Conservation (phyloP, 805 yeast species). For the Cyberlindnera mississippiensis region DNA sequence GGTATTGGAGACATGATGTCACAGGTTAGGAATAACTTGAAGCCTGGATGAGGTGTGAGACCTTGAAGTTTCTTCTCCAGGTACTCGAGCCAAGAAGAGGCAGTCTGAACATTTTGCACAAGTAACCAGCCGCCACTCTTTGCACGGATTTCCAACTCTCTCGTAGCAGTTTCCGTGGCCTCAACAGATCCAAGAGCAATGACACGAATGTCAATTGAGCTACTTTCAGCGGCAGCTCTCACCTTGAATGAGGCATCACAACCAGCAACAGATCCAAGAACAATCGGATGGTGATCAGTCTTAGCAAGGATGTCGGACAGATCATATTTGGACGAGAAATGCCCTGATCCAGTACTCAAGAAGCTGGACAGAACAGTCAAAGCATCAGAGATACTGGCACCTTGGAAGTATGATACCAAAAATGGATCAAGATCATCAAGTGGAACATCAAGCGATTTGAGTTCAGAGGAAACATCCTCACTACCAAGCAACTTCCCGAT, state of each 20-base stretch:
- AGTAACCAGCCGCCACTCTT: constrained; percentile 65
- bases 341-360: constrained; percentile 28
- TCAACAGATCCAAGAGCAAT: constrained; percentile 77
- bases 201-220: constrained; percentile 30
- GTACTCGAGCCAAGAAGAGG: constrained; percentile 56
- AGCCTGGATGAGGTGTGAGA: constrained; percentile 29
- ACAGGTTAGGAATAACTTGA: constrained; percentile 66
- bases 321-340: constrained; percentile 32
- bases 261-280: constrained; percentile 58
- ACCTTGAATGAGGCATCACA: constrained; percentile 63
- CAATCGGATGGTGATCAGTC: constrained; percentile 34
- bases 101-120: constrained; percentile 77
- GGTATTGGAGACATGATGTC: constrained; percentile 47
- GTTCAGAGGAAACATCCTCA: neutral
- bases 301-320: constrained; percentile 28
- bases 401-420: constrained; percentile 1
- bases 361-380: constrained; percentile 23
- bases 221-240: constrained; percentile 36
- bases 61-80: constrained; percentile 45
- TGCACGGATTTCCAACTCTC: constrained; percentile 44
- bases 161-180: constrained; percentile 52
- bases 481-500: neutral
- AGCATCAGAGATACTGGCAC: constrained; percentile 11
- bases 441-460: constrained; percentile 1
- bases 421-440: constrained; percentile 7